Evolutionary conservation across 2,329 filamentous ascomycete species (phyloP), one percentile per base, ranked within the genome.

Genomic region (Stemphylium lycopersici): DNA sequence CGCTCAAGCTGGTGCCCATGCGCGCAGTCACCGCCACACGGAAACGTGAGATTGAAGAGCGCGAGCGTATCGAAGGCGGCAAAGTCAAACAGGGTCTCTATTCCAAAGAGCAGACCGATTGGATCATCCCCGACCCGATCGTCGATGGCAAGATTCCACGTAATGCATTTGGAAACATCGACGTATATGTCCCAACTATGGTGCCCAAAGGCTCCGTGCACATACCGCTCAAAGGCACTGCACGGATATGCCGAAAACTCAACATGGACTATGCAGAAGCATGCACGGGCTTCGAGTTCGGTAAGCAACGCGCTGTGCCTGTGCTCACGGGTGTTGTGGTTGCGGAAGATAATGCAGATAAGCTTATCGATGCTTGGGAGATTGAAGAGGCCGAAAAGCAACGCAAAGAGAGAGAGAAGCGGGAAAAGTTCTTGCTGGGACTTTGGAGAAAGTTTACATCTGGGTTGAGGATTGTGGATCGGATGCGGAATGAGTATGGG

Each of bases 261-360:
- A 86, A 86, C 3, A 89, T 98, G 33, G 92, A 97, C 69, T 96
- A 88, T 65, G 95, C 95, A 0, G 95, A 98, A 75, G 95, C 95
- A 1, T 95, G 96, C 2, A 93, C 93, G 0, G 95, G 91, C 1
- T 99, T 99, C 71, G 95, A 99, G 70, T 99, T 98, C 72, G 93
- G 93, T 0, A 89, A 95, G 65, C 89, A 95, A 56, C 93, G 95
- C 83, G 95, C 95, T 4, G 91, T 98, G 0, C 95, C 95, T 0
- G 87, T 97, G 0, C 89, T 98, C 24, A 89, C 90, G 48, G 95
- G 93, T 0, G 91, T 97, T 0, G 92, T 99, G 0, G 84, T 97
- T 1, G 91, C 93, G 0, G 84, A 87, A 58, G 93, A 96, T 74
- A 83, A 96, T 62, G 85, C 90, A 56, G 85, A 87, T 13, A 72